Percentiles rank a stretch among this genome's conserved stretches.
Evolutionary conservation across 805 yeast genomes (phyloP).

Genomic region (Lachancea meyersii): DNA sequence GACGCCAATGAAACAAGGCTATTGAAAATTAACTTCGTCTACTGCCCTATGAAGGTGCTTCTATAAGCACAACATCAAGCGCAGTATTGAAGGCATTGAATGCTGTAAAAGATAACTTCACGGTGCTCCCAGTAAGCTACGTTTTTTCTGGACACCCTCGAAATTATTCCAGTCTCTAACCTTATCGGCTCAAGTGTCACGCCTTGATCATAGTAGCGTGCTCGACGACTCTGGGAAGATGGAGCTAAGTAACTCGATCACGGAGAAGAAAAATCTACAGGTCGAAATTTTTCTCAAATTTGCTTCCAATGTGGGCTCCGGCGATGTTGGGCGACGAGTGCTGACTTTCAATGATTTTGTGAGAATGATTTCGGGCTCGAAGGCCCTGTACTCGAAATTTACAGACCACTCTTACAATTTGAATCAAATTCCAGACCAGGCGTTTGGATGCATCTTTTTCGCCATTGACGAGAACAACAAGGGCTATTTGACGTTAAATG

Average conservation of each 20-base stretch:
- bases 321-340: constrained; percentile 23
- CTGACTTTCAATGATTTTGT: constrained; percentile 35
- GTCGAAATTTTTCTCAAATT: constrained; percentile 40
- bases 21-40: no score
- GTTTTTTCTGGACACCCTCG: neutral
- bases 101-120: neutral
- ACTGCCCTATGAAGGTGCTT: no score
- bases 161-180: neutral
- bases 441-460: constrained; percentile 67
- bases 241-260: constrained; percentile 37
- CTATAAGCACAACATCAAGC: no score
- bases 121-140: neutral
- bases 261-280: constrained; percentile 35
- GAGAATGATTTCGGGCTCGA: constrained; percentile 32
- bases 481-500: constrained; percentile 62
- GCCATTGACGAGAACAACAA: constrained; percentile 68
- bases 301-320: constrained; percentile 34
- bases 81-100: no score
- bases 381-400: constrained; percentile 25
- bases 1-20: no score
- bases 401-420: constrained; percentile 39
- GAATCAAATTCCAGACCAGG: constrained; percentile 47
- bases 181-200: neutral
- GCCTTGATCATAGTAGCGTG: neutral
- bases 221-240: constrained; percentile 13